phyloP scores from a whole-genome alignment of 495 filamentous ascomycete genomes.

The Xylaria palmicola region DNA sequence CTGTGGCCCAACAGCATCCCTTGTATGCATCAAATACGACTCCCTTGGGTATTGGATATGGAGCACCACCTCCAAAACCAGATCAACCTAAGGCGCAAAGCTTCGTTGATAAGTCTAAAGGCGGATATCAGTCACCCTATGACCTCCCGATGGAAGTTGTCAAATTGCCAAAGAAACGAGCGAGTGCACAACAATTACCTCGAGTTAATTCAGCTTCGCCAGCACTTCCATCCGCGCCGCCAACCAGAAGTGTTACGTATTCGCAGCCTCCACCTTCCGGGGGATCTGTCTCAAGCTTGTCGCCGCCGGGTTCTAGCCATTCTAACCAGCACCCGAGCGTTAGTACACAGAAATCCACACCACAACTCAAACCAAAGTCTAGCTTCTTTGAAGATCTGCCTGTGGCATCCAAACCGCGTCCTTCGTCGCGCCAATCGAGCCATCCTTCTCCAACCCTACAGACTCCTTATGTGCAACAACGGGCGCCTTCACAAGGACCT shows the following conservation, averaged over 20 bases:
- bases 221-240: conserved; percentile 48
- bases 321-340: conserved; percentile 31
- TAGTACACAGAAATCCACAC: conserved; percentile 26
- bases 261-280: conserved; percentile 35
- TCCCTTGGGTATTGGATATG: conserved; percentile 42
- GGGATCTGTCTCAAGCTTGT: conserved; percentile 31
- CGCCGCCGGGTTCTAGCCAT: conserved; percentile 37
- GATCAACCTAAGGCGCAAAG: conserved; percentile 63
- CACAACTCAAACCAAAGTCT: conserved; percentile 38
- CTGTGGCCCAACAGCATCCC: conserved; percentile 29
- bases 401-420: conserved; percentile 56
- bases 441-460: conserved; percentile 40
- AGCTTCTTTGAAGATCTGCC: conserved; percentile 93
- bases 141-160: conserved; percentile 89
- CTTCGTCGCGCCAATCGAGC: conserved; percentile 42
- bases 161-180: conserved; percentile 62
- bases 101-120: conserved; percentile 84
- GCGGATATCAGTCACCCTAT: conserved; percentile 90
- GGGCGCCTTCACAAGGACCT: conserved; percentile 31
- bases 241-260: conserved; percentile 59
- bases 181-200: conserved; percentile 43
- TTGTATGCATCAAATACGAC: conserved; percentile 42
- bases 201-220: conserved; percentile 30
- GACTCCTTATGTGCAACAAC: conserved; percentile 32
- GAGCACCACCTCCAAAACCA: conserved; percentile 36